Evolutionary conservation across 2,329 filamentous ascomycete genomes (phyloP).

Genomic region (Fusarium humuli): DNA sequence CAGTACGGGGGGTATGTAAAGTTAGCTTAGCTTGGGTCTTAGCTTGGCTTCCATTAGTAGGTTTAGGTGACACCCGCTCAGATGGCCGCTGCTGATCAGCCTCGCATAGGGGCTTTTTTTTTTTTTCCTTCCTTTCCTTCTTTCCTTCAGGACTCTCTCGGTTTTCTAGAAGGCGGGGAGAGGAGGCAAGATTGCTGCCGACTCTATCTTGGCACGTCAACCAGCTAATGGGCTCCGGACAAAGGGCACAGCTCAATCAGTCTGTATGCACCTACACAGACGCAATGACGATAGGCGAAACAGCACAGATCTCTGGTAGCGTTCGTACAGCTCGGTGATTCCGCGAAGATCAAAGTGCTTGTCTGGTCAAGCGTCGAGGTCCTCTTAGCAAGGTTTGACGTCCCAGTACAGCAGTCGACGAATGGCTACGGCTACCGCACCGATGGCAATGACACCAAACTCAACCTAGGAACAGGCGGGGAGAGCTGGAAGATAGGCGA

Average conservation of each 20-base stretch:
- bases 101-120: conserved; percentile 45
- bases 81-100: conserved; percentile 43
- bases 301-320: conserved; percentile 2
- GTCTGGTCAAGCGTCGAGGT: conserved; percentile 17
- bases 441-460: conserved; percentile 17
- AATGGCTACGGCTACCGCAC: conserved; percentile 18
- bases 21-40: not conserved
- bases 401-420: conserved; percentile 13
- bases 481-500: conserved; percentile 40
- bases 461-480: conserved; percentile 36
- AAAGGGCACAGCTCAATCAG: conserved; percentile 20
- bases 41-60: conserved; percentile 4
- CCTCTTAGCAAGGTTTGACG: conserved; percentile 22
- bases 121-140: not conserved
- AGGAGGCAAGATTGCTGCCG: conserved; percentile 32
- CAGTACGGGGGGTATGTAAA: not conserved
- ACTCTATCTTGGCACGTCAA: conserved; percentile 22
- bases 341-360: conserved; percentile 19
- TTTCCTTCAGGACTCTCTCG: conserved; percentile 25
- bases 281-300: conserved; percentile 23
- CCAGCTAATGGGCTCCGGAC: conserved; percentile 29
- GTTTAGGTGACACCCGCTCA: conserved; percentile 43
- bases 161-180: conserved; percentile 46
- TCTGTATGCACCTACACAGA: not conserved
- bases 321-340: conserved; percentile 28